Evolutionary conservation across 805 yeast genomes (phyloP), one percentile per base, ranked within the genome.

Genomic region (Candida anglica): DNA sequence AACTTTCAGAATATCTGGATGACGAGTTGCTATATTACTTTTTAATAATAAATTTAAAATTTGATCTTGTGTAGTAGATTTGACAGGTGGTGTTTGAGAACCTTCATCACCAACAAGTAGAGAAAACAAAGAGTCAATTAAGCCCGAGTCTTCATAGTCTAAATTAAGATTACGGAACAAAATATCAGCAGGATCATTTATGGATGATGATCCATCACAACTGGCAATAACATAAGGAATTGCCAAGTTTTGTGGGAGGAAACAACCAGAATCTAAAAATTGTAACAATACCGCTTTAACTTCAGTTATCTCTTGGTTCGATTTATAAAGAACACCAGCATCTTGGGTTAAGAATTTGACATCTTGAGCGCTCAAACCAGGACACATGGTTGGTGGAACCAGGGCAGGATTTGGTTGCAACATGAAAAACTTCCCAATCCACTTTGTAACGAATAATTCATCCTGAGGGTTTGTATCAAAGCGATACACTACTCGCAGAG

Each of bases 331-430:
- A 0, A 79, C 73, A 18, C 89, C 91, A 2, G 91, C 86, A 41
- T 75, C 75, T 34, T 68, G 70, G 0, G 86, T 81, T 44, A 86
- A 75, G 44, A 81, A 86, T 1, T 73, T 52, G 14, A 74, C 70
- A 27, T 82, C 87, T 0, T 51, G 50, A 0, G 66, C 53, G 10
- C 80, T 63, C 33, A 88, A 57, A 0, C 95, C 95, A 0, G 91
- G 87, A 37, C 77, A 69, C 7, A 27, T 30, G 46, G 38, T 52
- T 35, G 35, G 56, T 40, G 32, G 68, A 52, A 27, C 53, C 36
- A 44, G 36, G 6, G 42, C 28, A 0, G 48, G 28, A 22, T 36
- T 50, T 1, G 88, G 79, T 28, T 60, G 60, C 21, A 86, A 54
- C 30, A 85, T 44, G 50, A 85, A 71, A 39, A 85, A 71, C 34